Conservation (phyloP, 129 eudicot genomes). For the Flaveria sonorensis region DNA sequence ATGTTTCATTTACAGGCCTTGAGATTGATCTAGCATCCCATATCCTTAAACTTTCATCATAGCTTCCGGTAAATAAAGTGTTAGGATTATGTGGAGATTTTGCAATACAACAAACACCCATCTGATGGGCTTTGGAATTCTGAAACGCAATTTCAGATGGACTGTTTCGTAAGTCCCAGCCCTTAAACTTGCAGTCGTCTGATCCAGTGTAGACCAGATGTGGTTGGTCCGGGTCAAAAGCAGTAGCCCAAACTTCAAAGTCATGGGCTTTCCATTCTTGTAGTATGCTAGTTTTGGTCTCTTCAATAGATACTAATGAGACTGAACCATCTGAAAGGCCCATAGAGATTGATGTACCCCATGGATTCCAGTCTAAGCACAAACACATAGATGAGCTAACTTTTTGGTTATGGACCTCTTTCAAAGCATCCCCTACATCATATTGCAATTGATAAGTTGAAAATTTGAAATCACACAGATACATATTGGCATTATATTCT, state of each 20-base stretch:
- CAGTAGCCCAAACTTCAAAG: constrained; percentile 77
- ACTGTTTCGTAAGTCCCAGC: constrained; percentile 77
- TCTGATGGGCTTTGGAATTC: constrained; percentile 64
- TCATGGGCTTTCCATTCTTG: constrained; percentile 90
- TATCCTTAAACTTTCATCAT: constrained; percentile 71
- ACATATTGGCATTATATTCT: neutral
- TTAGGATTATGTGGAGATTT: constrained; percentile 64
- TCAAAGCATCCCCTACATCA: constrained; percentile 45
- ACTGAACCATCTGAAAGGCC: constrained; percentile 76
- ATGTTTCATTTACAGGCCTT: constrained; percentile 66
- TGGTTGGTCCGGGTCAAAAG: constrained; percentile 80
- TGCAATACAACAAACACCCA: constrained; percentile 90
- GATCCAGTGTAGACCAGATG: constrained; percentile 72
- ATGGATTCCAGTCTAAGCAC: constrained; percentile 71
- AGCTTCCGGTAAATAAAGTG: constrained; percentile 72
- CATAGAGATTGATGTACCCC: constrained; percentile 58
- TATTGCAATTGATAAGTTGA: neutral
- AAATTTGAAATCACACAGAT: neutral
- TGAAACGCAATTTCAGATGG: constrained; percentile 66
- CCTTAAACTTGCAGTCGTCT: constrained; percentile 85
- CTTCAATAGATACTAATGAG: constrained; percentile 48
- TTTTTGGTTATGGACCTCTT: constrained; percentile 42
- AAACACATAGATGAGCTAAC: constrained; percentile 79
- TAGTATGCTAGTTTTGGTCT: constrained; percentile 39
- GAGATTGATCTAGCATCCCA: constrained; percentile 82